Evolutionary conservation across 805 yeast species (phyloP).

Genomic region (Blastobotrys chiropterorum): DNA sequence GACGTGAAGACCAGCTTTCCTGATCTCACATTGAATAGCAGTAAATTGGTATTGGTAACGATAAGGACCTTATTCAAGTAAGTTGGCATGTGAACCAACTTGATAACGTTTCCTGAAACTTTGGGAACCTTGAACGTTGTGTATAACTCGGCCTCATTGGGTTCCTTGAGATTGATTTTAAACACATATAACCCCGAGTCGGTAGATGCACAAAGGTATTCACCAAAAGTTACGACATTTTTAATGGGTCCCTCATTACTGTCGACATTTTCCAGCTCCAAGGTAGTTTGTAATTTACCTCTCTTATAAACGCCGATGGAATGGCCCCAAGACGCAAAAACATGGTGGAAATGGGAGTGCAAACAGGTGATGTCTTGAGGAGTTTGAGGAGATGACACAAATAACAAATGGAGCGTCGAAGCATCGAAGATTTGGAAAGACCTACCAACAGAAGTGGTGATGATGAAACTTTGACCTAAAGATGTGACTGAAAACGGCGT

Average conservation of each 20-base stretch:
- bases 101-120: slow-evolving; percentile 67
- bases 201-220: slow-evolving; percentile 57
- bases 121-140: slow-evolving; percentile 53
- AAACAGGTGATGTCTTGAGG: slow-evolving; percentile 61
- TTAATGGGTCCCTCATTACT: slow-evolving; percentile 36
- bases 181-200: slow-evolving; percentile 46
- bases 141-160: slow-evolving; percentile 54
- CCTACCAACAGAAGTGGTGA: slow-evolving; percentile 84
- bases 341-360: slow-evolving; percentile 76
- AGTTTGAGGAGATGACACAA: slow-evolving; percentile 79
- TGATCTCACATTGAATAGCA: slow-evolving; percentile 68
- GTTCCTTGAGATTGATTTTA: slow-evolving; percentile 39
- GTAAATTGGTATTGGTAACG: slow-evolving; percentile 60
- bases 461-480: slow-evolving; percentile 78
- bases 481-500: slow-evolving; percentile 85
- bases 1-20: slow-evolving; percentile 63
- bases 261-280: slow-evolving; percentile 28
- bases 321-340: slow-evolving; percentile 69
- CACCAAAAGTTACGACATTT: slow-evolving; percentile 66
- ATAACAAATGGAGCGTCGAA: slow-evolving; percentile 72
- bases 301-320: slow-evolving; percentile 74
- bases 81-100: slow-evolving; percentile 78
- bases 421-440: slow-evolving; percentile 90
- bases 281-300: slow-evolving; percentile 54
- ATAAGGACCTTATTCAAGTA: slow-evolving; percentile 83